Base-by-base conservation (phyloP, 1,284 basidiomycete species). In the Porogramme epimiltina region DNA sequence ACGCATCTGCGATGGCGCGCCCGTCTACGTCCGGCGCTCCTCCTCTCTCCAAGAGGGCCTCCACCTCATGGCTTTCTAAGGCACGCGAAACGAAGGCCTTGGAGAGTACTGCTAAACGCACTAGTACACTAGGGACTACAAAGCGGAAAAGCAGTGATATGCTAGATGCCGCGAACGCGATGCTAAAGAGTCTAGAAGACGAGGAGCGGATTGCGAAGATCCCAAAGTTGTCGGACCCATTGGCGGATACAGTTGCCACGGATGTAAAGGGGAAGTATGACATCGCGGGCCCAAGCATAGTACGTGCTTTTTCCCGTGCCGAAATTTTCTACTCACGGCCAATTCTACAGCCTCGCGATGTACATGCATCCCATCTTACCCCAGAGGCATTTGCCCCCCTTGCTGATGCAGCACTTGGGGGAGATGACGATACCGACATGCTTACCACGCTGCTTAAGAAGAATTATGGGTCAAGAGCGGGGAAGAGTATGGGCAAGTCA, bases 81-180 rank as follows among this genome's bases (percentile, higher is more conserved):
- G 86, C 84, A 13, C 77, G 87, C 38, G 88, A 90, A 64, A 84
- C 78, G 20, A 90, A 89, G 60, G 85, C 87, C 4, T 67, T 85
- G 61, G 88, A 88, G 59, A 74, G 70, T 28, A 74, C 74, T 13
- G 66, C 63, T 3, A 80, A 77, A 62, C 77, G 78, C 43, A 56
- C 69, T 3, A 70, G 60, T 48, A 59, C 64, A 26, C 48, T 65
- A 36, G 62, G 57, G 3, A 52, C 54, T 1, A 56, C 62, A 15
- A 91, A 91, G 62, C 74, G 88, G 49, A 91, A 90, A 70, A 89
- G 87, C 56, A 76, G 71, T 1, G 85, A 87, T 22, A 72, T 81
- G 69, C 55, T 75, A 18, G 69, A 67, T 5, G 45, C 43, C n/a
- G 50, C 53, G 11, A 44, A 33, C n/a, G 44, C 51, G 0, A 24